Evolutionary conservation across 2,329 filamentous ascomycete species (phyloP), one percentile per base, ranked within the genome.

Genomic region (Phialemoniopsis sp.): DNA sequence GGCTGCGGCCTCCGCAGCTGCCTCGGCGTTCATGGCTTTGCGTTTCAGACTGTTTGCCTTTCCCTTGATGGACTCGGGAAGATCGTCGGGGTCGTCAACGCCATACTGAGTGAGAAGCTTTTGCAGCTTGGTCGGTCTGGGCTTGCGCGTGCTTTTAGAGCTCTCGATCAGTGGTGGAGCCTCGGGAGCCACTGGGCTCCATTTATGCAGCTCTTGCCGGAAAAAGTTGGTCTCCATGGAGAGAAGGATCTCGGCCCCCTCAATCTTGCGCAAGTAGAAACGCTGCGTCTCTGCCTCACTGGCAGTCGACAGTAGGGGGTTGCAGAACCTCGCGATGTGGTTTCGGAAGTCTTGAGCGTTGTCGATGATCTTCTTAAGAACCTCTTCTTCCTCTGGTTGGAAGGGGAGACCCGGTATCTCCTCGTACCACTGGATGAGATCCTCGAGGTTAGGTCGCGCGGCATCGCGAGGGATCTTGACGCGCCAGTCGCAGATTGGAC

Each of bases 201-300:
- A 95, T 57, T 89, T 94, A 64, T 98, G 93, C 41, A 98, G 73
- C 57, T 96, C 89, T 58, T 95, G 89, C 17, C 91, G 83, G 68
- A 98, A 91, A 62, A 94, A 95, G 57, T 98, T 98, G n/a, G 91
- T 96, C 66, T 98, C 93, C 41, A 84, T 85, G 0, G 90, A 79
- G 3, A 98, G 72, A 4, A 98, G 74, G 37, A 98, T 90, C 58
- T 98, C 93, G 2, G 93, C 90, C 3, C 93, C 93, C 64, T 98
- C 93, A 39, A 98, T 89, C 66, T 98, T 98, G 41, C 93, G 87
- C 31, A 98, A 72, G 53, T 95, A 97, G 63, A 98, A 98, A 6
- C 94, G 81, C 60, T 96, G 85, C 0, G 87, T 90, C 39, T 89
- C 87, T 8, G 89, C 83, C 58, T 97, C 91, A 32, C 48, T 45